Evolutionary conservation across 2,329 filamentous ascomycete species (phyloP).

Genomic region (Cordyceps pruinosa): DNA sequence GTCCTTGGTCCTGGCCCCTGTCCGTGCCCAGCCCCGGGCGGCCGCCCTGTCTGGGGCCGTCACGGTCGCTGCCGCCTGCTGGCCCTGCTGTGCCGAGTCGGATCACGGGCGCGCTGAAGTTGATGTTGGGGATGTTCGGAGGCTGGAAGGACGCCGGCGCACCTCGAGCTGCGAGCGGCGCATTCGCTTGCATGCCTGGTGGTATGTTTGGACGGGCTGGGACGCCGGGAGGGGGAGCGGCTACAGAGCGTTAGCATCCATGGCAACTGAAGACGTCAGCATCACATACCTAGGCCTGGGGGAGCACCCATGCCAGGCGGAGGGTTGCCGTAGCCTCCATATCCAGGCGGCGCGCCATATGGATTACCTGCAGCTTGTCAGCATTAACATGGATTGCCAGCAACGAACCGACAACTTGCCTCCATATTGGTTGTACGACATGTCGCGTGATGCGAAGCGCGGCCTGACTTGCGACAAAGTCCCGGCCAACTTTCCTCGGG

Average conservation of each 20-base stretch:
- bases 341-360: slow-evolving; percentile 71
- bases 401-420: slow-evolving; percentile 28
- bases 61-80: slow-evolving; percentile 33
- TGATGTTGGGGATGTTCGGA: slow-evolving; percentile 93
- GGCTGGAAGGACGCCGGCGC: slow-evolving; percentile 79
- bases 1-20: slow-evolving; percentile 58
- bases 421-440: slow-evolving; percentile 58
- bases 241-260: slow-evolving; percentile 15
- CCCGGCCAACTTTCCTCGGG: background rate
- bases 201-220: slow-evolving; percentile 73
- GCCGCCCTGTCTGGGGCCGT: slow-evolving; percentile 30
- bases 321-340: slow-evolving; percentile 53
- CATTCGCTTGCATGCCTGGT: slow-evolving; percentile 68
- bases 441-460: slow-evolving; percentile 5
- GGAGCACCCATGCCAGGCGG: slow-evolving; percentile 58
- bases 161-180: slow-evolving; percentile 69
- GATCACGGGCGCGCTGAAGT: slow-evolving; percentile 95
- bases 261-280: background rate
- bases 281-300: slow-evolving; percentile 68
- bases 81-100: slow-evolving; percentile 72
- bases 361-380: slow-evolving; percentile 33
- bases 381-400: background rate
- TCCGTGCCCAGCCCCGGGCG: slow-evolving; percentile 52
- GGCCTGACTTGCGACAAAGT: background rate
- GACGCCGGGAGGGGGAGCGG: slow-evolving; percentile 74